Conservation (phyloP, 441 rosid species). For the Euphorbia celastroides region DNA sequence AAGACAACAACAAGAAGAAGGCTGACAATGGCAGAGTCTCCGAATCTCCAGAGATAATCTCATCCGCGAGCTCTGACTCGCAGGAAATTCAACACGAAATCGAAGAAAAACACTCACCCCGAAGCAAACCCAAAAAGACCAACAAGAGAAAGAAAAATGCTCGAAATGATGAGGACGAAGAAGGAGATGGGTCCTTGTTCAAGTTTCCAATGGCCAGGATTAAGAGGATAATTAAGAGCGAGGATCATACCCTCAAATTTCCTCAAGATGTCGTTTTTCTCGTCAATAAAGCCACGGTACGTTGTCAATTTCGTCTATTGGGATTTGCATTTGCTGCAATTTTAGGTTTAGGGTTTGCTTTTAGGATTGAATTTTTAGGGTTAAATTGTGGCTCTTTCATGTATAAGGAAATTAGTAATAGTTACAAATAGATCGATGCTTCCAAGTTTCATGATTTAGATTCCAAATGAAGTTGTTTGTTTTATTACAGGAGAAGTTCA, state of each 20-base stretch:
- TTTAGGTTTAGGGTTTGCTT: constrained; percentile 6
- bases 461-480: constrained; percentile 8
- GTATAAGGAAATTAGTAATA: not conserved
- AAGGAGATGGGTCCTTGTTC: constrained; percentile 37
- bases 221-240: constrained; percentile 59
- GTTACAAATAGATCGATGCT: not conserved
- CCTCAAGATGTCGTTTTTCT: constrained; percentile 66
- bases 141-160: constrained; percentile 16
- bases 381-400: not conserved
- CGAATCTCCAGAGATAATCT: constrained; percentile 20
- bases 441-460: not conserved
- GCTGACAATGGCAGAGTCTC: constrained; percentile 20
- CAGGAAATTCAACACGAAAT: constrained; percentile 15
- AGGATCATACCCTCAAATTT: constrained; percentile 31
- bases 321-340: constrained; percentile 10
- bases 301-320: not conserved
- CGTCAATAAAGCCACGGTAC: constrained; percentile 84
- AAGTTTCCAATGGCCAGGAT: constrained; percentile 73
- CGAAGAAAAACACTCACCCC: constrained; percentile 7
- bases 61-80: constrained; percentile 35
- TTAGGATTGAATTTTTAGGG: not conserved
- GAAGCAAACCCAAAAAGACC: constrained; percentile 19
- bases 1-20: constrained; percentile 18
- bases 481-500: constrained; percentile 60
- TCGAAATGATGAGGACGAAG: constrained; percentile 24